Base-by-base conservation (phyloP, 352 stramenopile species). In the Globisporangium ultimum region DNA sequence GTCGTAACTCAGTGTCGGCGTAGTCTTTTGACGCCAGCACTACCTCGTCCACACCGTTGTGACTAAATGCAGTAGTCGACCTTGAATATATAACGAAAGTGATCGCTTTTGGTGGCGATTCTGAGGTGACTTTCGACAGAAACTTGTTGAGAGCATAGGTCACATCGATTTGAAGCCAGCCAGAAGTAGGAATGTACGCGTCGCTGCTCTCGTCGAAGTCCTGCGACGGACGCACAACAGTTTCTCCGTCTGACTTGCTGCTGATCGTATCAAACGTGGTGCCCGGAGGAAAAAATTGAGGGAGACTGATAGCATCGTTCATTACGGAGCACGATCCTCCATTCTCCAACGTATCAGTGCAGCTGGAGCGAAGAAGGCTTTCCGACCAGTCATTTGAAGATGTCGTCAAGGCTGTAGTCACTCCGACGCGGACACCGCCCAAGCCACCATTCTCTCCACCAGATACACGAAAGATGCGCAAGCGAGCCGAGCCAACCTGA, bases 161-260 rank as follows among this genome's bases (percentile, higher is more conserved):
- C 21, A 91, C 72, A 46, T 91, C 81, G 46, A 91, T 76, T 24
- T 87, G 74, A 22, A 91, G 32, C 81, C 81, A 89, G 0, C 76
- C 76, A 18, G 68, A 66, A 0, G 67, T 66, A 14, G 59, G 45
- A 5, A 70, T 48, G 46, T 80, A 84, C 22, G 40, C n/a, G 55
- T 89, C 87, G 2, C 55, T 65, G 4, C 47, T 60, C 15, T 50
- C 14, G 45, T 88, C 61, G 42, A 91, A 78, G 11, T 53, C 5
- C 10, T 58, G 64, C 36, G 67, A 53, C 22, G 80, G 78, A 0
- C 50, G 20, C 28, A 89, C 61, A 3, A 61, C 41, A 2, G 41
- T 63, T 61, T 78, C 63, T 24, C 74, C 78, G 41, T 69, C 66
- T 0, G 60, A 66, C 2, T 61, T 45, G 0, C 34, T 17, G 11